These are phyloP conservation scores for Malassezia nana DNA, from an alignment of 1,284 basidiomycete genomes.

Conservation along the genomic window DNA sequence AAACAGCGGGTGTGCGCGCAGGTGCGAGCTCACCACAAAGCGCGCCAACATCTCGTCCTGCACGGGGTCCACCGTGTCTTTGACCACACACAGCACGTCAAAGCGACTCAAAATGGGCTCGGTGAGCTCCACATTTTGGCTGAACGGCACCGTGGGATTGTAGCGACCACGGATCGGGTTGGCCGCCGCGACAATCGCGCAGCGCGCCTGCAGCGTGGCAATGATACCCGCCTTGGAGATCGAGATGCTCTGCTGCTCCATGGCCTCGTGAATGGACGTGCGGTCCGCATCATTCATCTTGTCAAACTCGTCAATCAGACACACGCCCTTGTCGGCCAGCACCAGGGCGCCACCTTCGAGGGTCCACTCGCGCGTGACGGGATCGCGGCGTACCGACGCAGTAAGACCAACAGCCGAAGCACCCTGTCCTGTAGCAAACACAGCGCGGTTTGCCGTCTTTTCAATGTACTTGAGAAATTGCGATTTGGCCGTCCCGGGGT, in stretches of 20 bases:
- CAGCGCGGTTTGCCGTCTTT: conserved; percentile 89
- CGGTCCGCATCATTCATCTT: conserved; percentile 91
- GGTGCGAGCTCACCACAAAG: conserved; percentile 92
- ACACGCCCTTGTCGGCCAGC: conserved; percentile 95
- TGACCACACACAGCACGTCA: conserved; percentile 94
- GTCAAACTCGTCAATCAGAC: conserved; percentile 98
- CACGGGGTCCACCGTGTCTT: conserved; percentile 91
- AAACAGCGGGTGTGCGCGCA: conserved; percentile 87
- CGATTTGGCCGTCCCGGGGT: conserved; percentile 96
- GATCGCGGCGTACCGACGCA: conserved; percentile 92
- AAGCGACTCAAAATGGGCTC: conserved; percentile 99
- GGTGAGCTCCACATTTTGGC: conserved; percentile 95
- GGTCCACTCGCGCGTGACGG: conserved; percentile 95
- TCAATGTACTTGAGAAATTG: conserved; percentile 99
- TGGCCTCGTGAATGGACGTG: conserved; percentile 97
- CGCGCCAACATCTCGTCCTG: conserved; percentile 91
- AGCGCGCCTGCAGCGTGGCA: conserved; percentile 88
- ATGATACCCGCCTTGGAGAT: conserved; percentile 98
- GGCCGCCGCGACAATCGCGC: conserved; percentile 92
- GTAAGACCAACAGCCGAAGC: conserved; percentile 96
- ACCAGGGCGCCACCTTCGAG: conserved; percentile 95
- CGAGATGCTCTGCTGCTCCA: conserved; percentile 99
- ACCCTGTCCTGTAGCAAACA: conserved; percentile 97
- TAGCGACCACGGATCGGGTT: conserved; percentile 73
- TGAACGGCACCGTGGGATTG: conserved; percentile 58